Base-by-base conservation (phyloP, 345 rosid species). In the Erucastrum elatum region DNA sequence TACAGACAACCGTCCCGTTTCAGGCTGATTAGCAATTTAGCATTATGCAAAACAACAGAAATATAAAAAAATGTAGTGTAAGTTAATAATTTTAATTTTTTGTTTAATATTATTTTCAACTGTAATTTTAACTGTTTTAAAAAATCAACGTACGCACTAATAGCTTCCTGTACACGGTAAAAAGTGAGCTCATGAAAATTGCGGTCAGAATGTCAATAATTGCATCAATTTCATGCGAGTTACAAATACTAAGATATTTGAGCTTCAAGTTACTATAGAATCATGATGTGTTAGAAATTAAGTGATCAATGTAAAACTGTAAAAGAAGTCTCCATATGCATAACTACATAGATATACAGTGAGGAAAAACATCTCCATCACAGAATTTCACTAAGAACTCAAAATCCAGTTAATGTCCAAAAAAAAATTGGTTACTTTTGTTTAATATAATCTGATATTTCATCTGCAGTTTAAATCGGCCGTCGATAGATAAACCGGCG, bases 181-280 rank as follows among this genome's bases (percentile, higher is more conserved):
- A 59, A 59, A 72, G 5, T 9, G 44, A 59, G 74, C 29, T 67
- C 69, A 16, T 26, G 2, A 73, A 72, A 72, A 66, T 49, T 5
- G 69, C 51, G 69, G 61, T 49, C 21, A 60, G 65, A 61, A 67
- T 60, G 74, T 26, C 70, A 67, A 73, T 79, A 68, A 79, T 74
- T 79, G 78, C 78, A 79, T 79, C 66, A 68, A 35, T 74, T 62
- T 68, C 82, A 79, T 74, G 82, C 82, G 77, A 79, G 74, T 79
- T 30, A 79, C 74, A 73, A 56, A 67, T 34, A 31, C 39, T 66
- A 53, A 13, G 46, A 73, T 61, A 4, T 68, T 74, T 68, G 70
- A 49, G 65, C 78, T 79, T 73, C 70, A 74, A 79, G 65, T 79
- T 68, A 68, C 78, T 61, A 51, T 61, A 41, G 68, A 66, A 44